These are phyloP conservation scores for Aphanocladium album DNA, from an alignment of 2,329 filamentous ascomycete genomes.

Conservation along the genomic window DNA sequence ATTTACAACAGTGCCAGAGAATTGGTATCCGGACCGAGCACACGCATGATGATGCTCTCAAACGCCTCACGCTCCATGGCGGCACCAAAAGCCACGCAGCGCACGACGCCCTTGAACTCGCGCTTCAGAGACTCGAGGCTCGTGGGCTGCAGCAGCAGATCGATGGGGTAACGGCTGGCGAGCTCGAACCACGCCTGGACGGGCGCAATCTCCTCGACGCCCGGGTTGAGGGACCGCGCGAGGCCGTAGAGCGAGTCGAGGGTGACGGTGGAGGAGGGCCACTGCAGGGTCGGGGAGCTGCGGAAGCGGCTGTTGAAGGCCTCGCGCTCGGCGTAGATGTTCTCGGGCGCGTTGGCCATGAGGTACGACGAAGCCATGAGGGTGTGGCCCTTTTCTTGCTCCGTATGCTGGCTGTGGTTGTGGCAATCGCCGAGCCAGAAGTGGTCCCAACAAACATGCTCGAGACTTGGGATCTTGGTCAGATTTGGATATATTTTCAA, in stretches of 20 bases:
- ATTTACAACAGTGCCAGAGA: not conserved
- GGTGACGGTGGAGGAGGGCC: slow-evolving; percentile 36
- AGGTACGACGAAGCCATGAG: slow-evolving; percentile 41
- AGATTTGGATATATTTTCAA: not conserved
- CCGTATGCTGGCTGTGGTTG: slow-evolving; percentile 26
- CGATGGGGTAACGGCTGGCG: slow-evolving; percentile 34
- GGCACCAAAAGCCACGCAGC: slow-evolving; percentile 45
- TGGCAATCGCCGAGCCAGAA: slow-evolving; percentile 37
- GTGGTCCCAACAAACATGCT: slow-evolving; percentile 50
- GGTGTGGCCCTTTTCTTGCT: slow-evolving; percentile 34
- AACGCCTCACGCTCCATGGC: slow-evolving; percentile 41
- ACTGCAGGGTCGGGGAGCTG: slow-evolving; percentile 26
- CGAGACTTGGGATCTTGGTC: slow-evolving; percentile 33
- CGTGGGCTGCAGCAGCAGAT: slow-evolving; percentile 29
- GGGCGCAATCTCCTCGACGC: slow-evolving; percentile 40
- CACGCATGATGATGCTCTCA: slow-evolving; percentile 39
- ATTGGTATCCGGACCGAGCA: slow-evolving; percentile 26
- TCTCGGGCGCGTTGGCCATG: slow-evolving; percentile 34
- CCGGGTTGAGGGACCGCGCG: slow-evolving; percentile 39
- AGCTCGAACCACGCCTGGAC: slow-evolving; percentile 54
- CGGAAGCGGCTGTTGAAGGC: slow-evolving; percentile 19
- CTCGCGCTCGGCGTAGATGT: slow-evolving; percentile 26
- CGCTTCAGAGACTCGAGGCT: slow-evolving; percentile 34
- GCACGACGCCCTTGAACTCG: slow-evolving; percentile 39
- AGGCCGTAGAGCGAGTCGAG: slow-evolving; percentile 41